Evolutionary conservation across 78 protist species (phyloP), one percentile per base, ranked within the genome.

Genomic region (Thecamonas trahens): DNA sequence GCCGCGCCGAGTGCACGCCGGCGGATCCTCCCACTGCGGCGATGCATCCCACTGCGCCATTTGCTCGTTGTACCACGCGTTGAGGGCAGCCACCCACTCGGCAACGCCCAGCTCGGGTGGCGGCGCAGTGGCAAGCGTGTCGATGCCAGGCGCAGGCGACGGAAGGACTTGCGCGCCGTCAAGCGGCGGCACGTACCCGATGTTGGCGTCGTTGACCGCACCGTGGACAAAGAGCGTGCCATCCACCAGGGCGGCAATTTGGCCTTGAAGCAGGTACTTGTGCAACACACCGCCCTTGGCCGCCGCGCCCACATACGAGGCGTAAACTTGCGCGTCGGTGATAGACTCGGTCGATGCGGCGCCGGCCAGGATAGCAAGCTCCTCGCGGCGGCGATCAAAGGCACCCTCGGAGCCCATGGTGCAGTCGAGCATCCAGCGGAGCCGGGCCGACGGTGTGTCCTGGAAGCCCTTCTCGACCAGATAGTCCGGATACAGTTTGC

Each of bases 401-500:
- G 44, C 61, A 26, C 50, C 40, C n/a, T 6, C 40, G 24, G 78
- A 42, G 57, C 70, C 70, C 78, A 72, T 72, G 17, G 78, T 72
- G n/a, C 34, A 24, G n/a, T 47, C 15, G 35, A 65, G 64, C 42
- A 72, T 54, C 61, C 67, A 72, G n/a, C 54, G 70, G 20, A 62
- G 9, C 31, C 66, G 64, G 20, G 11, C 22, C 22, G 42, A 32
- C 26, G 3, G 49, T 37, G 64, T 50, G 59, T 35, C n/a, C n/a
- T n/a, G n/a, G 32, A 2, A 11, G 29, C n/a, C 29, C 14, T 2
- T 3, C 14, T 28, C n/a, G 18, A 61, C n/a, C 9, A 34, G n/a
- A 26, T 52, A 2, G 18, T 0, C 9, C 35, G 17, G 18, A 2
- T 3, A 39, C 5, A 28, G 4, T 37, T 32, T 58, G n/a, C 57